These are phyloP conservation scores for Pueraria montana DNA, from an alignment of 306 rosid species.

Conservation along the genomic window DNA sequence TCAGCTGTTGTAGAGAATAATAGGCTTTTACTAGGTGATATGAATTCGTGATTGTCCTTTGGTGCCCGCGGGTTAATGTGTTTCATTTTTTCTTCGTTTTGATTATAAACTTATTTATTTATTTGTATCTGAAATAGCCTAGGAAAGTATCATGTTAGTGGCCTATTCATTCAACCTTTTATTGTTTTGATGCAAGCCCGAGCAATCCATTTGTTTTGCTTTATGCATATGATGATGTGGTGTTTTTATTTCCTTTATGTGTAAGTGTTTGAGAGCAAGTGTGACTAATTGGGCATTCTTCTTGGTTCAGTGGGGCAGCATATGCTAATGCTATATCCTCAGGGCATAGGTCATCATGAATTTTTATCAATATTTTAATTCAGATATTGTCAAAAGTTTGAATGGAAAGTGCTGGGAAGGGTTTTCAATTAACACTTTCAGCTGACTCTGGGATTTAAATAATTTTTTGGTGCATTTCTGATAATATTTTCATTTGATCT, in stretches of 20 bases:
- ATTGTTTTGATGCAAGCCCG: too few relatives aligned
- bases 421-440: constrained; percentile 6
- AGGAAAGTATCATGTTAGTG: not conserved
- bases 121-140: not conserved
- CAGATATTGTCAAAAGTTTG: not conserved
- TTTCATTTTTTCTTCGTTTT: not conserved
- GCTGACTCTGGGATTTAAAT: not conserved
- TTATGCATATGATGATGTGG: too few relatives aligned
- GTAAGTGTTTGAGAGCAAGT: too few relatives aligned
- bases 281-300: too few relatives aligned
- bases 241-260: too few relatives aligned
- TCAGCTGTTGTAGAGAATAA: not conserved
- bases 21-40: constrained; percentile 13
- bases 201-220: too few relatives aligned
- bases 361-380: too few relatives aligned
- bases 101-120: not conserved
- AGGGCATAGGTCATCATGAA: not conserved
- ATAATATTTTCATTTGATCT: not conserved
- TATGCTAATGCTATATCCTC: not conserved
- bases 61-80: not conserved
- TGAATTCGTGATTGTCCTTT: constrained; percentile 17
- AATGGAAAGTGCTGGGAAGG: not conserved
- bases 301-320: not conserved
- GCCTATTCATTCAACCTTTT: not conserved
- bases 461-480: too few relatives aligned